These are phyloP conservation scores for Pistacia vera DNA, from an alignment of 345 rosid genomes.

Conservation along the genomic window DNA sequence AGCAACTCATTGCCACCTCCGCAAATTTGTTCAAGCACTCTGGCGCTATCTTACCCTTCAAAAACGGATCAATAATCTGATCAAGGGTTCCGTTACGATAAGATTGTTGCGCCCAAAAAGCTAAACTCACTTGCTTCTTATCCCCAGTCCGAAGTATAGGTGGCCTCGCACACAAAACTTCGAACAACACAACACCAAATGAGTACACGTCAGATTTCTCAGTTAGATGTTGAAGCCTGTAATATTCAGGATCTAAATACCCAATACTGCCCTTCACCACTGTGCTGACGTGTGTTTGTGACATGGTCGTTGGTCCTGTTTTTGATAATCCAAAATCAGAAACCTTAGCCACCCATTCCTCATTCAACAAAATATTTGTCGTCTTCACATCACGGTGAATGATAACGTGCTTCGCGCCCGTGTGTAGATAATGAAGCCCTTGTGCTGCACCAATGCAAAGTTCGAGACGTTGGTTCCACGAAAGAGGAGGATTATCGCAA, in stretches of 20 bases:
- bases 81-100: slow-evolving; percentile 26
- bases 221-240: slow-evolving; percentile 47
- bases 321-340: slow-evolving; percentile 44
- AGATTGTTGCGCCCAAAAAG: slow-evolving; percentile 40
- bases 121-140: slow-evolving; percentile 35
- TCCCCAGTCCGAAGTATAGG: slow-evolving; percentile 21
- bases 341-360: no score
- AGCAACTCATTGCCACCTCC: slow-evolving; percentile 46
- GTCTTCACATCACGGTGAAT: no score
- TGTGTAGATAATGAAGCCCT: no score
- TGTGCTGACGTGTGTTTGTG: slow-evolving; percentile 51
- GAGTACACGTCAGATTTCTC: slow-evolving; percentile 40
- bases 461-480: no score
- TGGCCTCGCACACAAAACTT: slow-evolving; percentile 51
- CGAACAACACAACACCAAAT: slow-evolving; percentile 61
- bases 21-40: slow-evolving; percentile 39
- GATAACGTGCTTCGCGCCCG: no score
- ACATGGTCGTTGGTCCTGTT: slow-evolving; percentile 31
- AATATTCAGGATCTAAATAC: slow-evolving; percentile 66
- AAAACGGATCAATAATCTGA: slow-evolving; percentile 40
- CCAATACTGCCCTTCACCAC: slow-evolving; percentile 56
- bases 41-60: slow-evolving; percentile 30
- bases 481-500: no score
- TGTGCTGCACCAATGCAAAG: no score
- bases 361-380: no score